Evolutionary conservation across 192 early-diverging fungal species (phyloP), one percentile per base, ranked within the genome.

Genomic region (Spizellomyces punctatus): DNA sequence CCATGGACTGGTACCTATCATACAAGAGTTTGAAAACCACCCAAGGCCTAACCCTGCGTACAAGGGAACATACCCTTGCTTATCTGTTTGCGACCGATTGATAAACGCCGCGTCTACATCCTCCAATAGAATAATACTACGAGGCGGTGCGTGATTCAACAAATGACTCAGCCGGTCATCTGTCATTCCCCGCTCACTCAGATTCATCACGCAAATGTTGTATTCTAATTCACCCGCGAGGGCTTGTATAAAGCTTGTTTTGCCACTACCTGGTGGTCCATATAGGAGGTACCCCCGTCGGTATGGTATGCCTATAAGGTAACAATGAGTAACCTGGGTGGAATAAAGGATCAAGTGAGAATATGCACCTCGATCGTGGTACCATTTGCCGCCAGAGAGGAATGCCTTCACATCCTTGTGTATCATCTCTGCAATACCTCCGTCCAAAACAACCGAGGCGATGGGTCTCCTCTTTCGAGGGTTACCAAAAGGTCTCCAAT

Each of bases 401-500:
- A 86, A 86, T 50, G 63, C 42, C 41, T 77, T 63, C 7, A 86
- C 84, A 66, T 86, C 84, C 1, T 63, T 46, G 8, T 80, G 27
- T 46, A 86, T 74, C 46, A n/a, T 21, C 10, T 75, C 59, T 16
- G 78, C 55, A 10, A 79, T 63, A 21, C 76, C 74, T 10, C 67
- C 73, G 45, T 76, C 75, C 59, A 86, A 69, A 5, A 86, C 82
- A 5, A 85, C 83, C 21, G 70, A 76, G 10, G 66, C 73, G 19
- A 85, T 43, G 5, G 75, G 75, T 90, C 91, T 7, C 91, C 94
- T 46, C 89, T 91, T 41, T 49, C 96, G 82, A 9, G 96, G 96
- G 69, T 93, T 82, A 5, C 96, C 96, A 84, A 99, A 98, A 4
- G 94, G 94, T 64, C 95, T 82, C 96, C 96, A 99, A 69, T 99